phyloP scores from a whole-genome alignment of 495 filamentous ascomycete genomes.

The Aspergillus egyptiacus region DNA sequence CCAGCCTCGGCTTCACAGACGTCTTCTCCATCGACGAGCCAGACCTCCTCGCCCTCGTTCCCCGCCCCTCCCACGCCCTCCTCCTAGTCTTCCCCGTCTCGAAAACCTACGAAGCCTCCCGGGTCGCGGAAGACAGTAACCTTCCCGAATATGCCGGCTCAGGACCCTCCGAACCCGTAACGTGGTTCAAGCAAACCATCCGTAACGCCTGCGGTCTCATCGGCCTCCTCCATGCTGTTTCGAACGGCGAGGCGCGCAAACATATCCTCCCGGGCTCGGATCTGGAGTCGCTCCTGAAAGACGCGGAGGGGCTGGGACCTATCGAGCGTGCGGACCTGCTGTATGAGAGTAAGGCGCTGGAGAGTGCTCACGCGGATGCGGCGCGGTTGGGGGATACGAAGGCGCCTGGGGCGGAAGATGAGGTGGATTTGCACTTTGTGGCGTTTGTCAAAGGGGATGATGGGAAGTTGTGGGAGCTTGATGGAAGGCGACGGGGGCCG shows the following conservation, averaged over 20 bases:
- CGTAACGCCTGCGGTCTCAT: constrained; percentile 81
- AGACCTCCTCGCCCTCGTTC: constrained; percentile 71
- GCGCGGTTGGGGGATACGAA: constrained; percentile 66
- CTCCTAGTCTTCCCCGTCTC: constrained; percentile 81
- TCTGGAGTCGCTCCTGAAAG: constrained; percentile 41
- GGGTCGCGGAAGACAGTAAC: constrained; percentile 56
- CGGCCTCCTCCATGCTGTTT: constrained; percentile 67
- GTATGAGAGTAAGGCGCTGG: constrained; percentile 64
- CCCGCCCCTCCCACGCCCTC: constrained; percentile 74
- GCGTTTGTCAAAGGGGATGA: constrained; percentile 72
- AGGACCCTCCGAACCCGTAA: constrained; percentile 53
- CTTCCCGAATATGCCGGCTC: constrained; percentile 46
- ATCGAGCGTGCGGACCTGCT: constrained; percentile 61
- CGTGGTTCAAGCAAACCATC: constrained; percentile 93
- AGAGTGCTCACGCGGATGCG: constrained; percentile 64
- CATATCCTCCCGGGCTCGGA: constrained; percentile 41
- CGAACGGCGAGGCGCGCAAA: constrained; percentile 51
- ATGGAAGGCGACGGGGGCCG: constrained; percentile 70
- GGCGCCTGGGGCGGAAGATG: constrained; percentile 60
- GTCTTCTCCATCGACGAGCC: constrained; percentile 78
- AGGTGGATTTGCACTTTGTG: constrained; percentile 77
- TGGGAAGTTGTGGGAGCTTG: constrained; percentile 76
- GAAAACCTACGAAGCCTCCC: constrained; percentile 60
- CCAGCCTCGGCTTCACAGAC: constrained; percentile 65
- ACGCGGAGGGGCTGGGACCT: constrained; percentile 42